These are phyloP conservation scores for Trametes meyenii DNA, from an alignment of 768 basidiomycete genomes.

Conservation along the genomic window DNA sequence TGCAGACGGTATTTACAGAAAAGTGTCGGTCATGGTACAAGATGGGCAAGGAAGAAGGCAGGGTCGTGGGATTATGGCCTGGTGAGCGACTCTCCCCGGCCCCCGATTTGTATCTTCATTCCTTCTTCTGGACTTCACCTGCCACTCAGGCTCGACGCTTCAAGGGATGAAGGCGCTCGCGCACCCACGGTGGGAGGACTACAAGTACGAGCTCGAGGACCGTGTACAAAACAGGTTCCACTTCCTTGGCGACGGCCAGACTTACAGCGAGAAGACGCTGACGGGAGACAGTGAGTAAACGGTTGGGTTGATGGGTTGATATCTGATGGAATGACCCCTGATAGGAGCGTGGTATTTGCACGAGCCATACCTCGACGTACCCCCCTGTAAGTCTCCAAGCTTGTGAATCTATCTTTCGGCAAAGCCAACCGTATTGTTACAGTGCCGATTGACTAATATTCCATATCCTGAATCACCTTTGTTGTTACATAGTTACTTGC, in stretches of 20 bases:
- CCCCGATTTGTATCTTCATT: background rate
- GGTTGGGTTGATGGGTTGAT: too few relatives aligned
- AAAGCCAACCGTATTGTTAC: too few relatives aligned
- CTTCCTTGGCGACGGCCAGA: conserved; percentile 65
- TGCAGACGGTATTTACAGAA: conserved; percentile 57
- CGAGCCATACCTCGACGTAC: too few relatives aligned
- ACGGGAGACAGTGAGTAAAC: conserved; percentile 33
- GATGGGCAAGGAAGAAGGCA: conserved; percentile 55
- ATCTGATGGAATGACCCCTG: too few relatives aligned
- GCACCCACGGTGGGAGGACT: conserved; percentile 67
- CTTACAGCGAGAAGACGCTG: conserved; percentile 47
- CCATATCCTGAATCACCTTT: too few relatives aligned
- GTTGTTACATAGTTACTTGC: too few relatives aligned
- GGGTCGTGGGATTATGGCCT: conserved; percentile 60
- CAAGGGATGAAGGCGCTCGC: conserved; percentile 50
- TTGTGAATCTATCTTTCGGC: too few relatives aligned
- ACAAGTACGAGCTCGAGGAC: conserved; percentile 50
- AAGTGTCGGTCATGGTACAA: conserved; percentile 69
- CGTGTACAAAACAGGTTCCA: conserved; percentile 49
- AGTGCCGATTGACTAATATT: too few relatives aligned
- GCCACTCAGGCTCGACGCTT: conserved; percentile 45
- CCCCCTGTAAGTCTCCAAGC: too few relatives aligned
- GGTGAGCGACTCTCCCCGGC: conserved; percentile 39
- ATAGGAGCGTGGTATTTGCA: too few relatives aligned
- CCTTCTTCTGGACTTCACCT: too few relatives aligned